Conservation (phyloP, 768 basidiomycete genomes). For the Tulasnella sp. region DNA sequence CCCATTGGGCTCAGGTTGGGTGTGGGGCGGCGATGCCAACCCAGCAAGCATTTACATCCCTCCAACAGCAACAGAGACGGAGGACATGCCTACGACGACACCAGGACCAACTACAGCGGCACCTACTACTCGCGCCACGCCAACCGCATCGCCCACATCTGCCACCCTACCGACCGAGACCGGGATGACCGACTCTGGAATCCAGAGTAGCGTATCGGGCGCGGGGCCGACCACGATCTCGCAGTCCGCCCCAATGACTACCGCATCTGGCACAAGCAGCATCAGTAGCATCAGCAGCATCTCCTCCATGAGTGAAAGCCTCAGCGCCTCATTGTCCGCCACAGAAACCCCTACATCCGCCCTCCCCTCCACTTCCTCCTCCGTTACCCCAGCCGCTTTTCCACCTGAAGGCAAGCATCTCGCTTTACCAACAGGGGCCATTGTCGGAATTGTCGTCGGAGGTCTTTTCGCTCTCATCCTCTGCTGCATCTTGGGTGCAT, state of each 20-base stretch:
- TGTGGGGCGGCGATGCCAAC: conserved; percentile 68
- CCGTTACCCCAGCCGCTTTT: conserved; percentile 34
- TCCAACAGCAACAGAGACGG: conserved; percentile 8
- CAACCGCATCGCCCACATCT: conserved; percentile 30
- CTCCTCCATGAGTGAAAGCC: background rate
- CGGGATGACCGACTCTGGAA: background rate
- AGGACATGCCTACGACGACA: conserved; percentile 31
- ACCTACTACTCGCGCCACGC: conserved; percentile 24
- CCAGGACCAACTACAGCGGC: conserved; percentile 36
- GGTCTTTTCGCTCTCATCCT: conserved; percentile 58
- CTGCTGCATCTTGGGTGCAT: conserved; percentile 37
- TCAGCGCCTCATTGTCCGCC: conserved; percentile 31
- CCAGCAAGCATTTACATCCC: conserved; percentile 40
- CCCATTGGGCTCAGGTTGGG: conserved; percentile 67
- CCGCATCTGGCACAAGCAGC: conserved; percentile 24
- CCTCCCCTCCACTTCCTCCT: conserved; percentile 24
- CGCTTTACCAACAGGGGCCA: conserved; percentile 41
- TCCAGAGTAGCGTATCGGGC: background rate
- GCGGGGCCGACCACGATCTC: no score
- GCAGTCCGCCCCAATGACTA: conserved; percentile 33
- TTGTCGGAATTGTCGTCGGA: conserved; percentile 58
- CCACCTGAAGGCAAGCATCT: conserved; percentile 29
- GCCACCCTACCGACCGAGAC: background rate
- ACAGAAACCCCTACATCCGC: background rate
- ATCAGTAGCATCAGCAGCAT: background rate